A percentile compares a stretch with the other conserved stretches of the same genome.
These are phyloP conservation scores for Isoetes taiwanensis DNA, from an alignment of 75 land plant genomes.

Conservation along the genomic window DNA sequence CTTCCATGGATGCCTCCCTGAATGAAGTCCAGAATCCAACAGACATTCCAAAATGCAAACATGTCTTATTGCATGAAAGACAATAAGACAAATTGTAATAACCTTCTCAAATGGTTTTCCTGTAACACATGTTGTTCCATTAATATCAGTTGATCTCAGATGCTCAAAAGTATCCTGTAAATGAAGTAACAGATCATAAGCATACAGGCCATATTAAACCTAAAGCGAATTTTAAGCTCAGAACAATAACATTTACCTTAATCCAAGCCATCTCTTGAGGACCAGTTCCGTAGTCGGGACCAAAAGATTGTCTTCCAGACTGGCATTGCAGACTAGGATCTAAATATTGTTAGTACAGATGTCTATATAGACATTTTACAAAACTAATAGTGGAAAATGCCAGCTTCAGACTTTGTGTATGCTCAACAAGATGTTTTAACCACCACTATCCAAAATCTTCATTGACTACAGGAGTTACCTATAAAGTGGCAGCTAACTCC, in stretches of 20 bases:
- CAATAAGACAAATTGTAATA: background rate
- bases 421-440: too few species aligned
- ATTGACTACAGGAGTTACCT: too few species aligned
- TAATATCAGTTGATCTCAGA: background rate
- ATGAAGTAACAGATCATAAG: background rate
- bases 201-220: background rate
- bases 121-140: constrained; percentile 3
- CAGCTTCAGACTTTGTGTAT: too few species aligned
- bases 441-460: too few species aligned
- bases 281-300: constrained; percentile 5
- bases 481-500: too few species aligned
- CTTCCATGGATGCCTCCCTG: constrained; percentile 7
- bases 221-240: background rate
- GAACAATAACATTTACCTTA: background rate
- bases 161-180: constrained; percentile 5
- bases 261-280: constrained; percentile 9
- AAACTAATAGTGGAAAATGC: too few species aligned
- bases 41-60: background rate
- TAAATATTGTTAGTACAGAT: too few species aligned
- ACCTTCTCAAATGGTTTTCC: constrained; percentile 8
- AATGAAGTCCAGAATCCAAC: too few species aligned
- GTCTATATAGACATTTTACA: too few species aligned
- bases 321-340: too few species aligned
- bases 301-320: too few species aligned
- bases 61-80: background rate